Percentiles rank a stretch among this genome's conserved stretches.
Evolutionary conservation across 257 asterid species (phyloP).

Genomic region (Ilex aquifolium): DNA sequence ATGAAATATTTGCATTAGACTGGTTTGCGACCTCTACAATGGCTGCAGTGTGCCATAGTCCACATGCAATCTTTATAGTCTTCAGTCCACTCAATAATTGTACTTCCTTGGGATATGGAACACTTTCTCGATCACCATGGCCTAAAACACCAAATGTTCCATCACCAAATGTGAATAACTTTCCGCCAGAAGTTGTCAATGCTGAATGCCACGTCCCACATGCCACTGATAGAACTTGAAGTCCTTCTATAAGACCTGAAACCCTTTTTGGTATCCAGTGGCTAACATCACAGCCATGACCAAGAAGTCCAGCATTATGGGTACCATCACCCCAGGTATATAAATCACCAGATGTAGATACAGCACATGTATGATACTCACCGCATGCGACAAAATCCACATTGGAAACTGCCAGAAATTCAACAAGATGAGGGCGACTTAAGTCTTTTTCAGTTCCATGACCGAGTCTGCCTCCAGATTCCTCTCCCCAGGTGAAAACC

Average conservation of each 20-base stretch:
- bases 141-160: constrained; percentile 90
- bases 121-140: constrained; percentile 67
- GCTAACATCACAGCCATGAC: constrained; percentile 81
- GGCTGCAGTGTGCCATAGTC: constrained; percentile 96
- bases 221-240: constrained; percentile 74
- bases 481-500: constrained; percentile 96
- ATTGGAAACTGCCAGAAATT: constrained; percentile 63
- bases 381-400: constrained; percentile 80
- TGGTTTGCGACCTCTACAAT: constrained; percentile 67
- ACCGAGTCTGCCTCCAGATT: constrained; percentile 83
- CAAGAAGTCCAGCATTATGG: constrained; percentile 83
- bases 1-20: constrained; percentile 33
- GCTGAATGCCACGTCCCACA: constrained; percentile 98
- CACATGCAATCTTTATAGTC: constrained; percentile 68
- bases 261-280: constrained; percentile 90
- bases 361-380: constrained; percentile 80
- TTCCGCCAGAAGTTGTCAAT: constrained; percentile 61
- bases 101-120: constrained; percentile 62
- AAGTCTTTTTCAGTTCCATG: constrained; percentile 78
- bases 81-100: constrained; percentile 57
- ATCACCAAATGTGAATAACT: constrained; percentile 79
- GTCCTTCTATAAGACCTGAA: constrained; percentile 71
- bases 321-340: constrained; percentile 97
- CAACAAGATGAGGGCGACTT: constrained; percentile 66
- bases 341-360: constrained; percentile 75